Evolutionary conservation across 1,284 basidiomycete species (phyloP).

Genomic region (Schizophyllum commune): DNA sequence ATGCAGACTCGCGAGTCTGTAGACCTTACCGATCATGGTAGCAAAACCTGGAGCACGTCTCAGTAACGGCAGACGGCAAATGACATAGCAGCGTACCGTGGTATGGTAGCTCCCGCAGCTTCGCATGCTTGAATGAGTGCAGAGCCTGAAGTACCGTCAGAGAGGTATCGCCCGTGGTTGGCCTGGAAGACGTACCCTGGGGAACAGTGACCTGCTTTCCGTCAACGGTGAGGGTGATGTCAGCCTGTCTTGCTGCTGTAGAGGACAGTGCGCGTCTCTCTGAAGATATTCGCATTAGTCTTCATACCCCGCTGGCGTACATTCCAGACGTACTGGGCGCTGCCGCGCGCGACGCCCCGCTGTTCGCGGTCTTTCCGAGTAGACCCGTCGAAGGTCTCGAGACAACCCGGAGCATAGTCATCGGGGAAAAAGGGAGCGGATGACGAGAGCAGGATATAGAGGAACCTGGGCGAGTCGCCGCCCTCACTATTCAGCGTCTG

Average conservation of each 20-base stretch:
- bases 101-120: conserved; percentile 73
- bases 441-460: background rate
- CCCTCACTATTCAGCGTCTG: background rate
- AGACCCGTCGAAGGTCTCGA: background rate
- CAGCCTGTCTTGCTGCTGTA: background rate
- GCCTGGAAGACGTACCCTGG: conserved; percentile 49
- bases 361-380: background rate
- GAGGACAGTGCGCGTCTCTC: background rate
- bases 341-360: background rate
- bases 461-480: background rate
- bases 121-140: conserved; percentile 97
- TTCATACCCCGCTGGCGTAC: too few species aligned
- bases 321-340: background rate
- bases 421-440: background rate
- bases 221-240: conserved; percentile 82
- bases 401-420: background rate
- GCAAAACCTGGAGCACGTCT: conserved; percentile 58
- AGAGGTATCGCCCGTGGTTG: conserved; percentile 1
- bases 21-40: conserved; percentile 77
- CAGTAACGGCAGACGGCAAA: conserved; percentile 11
- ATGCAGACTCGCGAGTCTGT: conserved; percentile 11
- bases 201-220: conserved; percentile 93
- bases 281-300: too few species aligned
- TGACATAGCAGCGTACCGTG: conserved; percentile 43
- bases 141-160: conserved; percentile 69